A percentile compares a stretch with the other conserved stretches of the same genome.
Evolutionary conservation across 768 basidiomycete genomes (phyloP).

Genomic region (Megacollybia marginata): DNA sequence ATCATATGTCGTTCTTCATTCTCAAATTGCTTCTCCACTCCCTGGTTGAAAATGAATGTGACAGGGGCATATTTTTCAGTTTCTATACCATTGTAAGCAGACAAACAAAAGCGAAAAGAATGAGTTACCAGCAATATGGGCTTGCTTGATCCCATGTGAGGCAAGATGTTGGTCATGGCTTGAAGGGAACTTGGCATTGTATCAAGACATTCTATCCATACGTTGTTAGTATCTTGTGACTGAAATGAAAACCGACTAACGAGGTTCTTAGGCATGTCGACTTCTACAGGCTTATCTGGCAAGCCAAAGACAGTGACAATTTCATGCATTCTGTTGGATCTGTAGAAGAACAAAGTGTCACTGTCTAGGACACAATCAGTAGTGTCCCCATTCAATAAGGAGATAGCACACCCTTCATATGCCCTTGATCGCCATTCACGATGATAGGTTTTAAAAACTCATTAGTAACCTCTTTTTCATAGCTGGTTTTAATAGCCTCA

Average conservation of each 20-base stretch:
- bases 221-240: constrained; percentile 48
- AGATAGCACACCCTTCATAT: constrained; percentile 62
- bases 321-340: too few species aligned
- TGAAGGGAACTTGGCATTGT: constrained; percentile 91
- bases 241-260: too few species aligned
- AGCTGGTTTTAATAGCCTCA: constrained; percentile 60
- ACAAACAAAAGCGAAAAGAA: constrained; percentile 13
- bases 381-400: background rate
- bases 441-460: constrained; percentile 97
- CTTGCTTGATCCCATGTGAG: constrained; percentile 73
- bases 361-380: constrained; percentile 37
- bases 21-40: constrained; percentile 87
- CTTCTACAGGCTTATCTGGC: constrained; percentile 84
- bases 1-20: constrained; percentile 83
- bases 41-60: constrained; percentile 98
- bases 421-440: constrained; percentile 67
- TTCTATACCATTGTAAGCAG: constrained; percentile 35
- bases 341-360: constrained; percentile 88
- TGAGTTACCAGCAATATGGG: constrained; percentile 91
- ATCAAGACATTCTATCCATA: constrained; percentile 91
- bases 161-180: constrained; percentile 85
- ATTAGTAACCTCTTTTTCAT: constrained; percentile 83
- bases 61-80: constrained; percentile 99
- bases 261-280: constrained; percentile 73
- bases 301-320: too few species aligned